These are phyloP conservation scores for Boletus vermiculosoides DNA, from an alignment of 768 basidiomycete species.

Conservation along the genomic window DNA sequence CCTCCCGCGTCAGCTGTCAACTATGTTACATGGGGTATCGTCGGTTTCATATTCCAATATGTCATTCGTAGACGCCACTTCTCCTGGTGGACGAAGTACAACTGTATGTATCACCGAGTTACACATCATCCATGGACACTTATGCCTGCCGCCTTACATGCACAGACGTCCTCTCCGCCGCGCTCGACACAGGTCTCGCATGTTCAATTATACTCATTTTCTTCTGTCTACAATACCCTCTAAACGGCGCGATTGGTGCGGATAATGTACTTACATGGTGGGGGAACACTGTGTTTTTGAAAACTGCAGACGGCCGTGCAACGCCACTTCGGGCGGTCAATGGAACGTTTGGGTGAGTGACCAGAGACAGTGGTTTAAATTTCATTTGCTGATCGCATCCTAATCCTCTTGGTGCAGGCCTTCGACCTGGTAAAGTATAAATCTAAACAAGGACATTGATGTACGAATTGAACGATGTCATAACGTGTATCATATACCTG, in stretches of 20 bases:
- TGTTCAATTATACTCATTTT: conserved; percentile 55
- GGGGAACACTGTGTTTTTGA: conserved; percentile 52
- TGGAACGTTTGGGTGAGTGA: conserved; percentile 31
- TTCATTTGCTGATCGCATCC: neutral
- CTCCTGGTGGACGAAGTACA: conserved; percentile 66
- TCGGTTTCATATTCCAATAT: conserved; percentile 68
- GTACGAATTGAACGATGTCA: neutral
- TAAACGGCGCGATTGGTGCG: conserved; percentile 56
- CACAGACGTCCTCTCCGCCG: conserved; percentile 64
- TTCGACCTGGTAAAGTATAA: conserved; percentile 11
- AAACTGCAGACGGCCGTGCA: conserved; percentile 31
- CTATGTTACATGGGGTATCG: conserved; percentile 66
- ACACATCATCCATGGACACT: neutral
- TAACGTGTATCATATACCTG: neutral
- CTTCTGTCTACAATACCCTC: conserved; percentile 63
- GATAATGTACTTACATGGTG: conserved; percentile 62
- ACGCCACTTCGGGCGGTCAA: conserved; percentile 13
- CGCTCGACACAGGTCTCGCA: conserved; percentile 68
- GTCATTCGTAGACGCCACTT: conserved; percentile 60
- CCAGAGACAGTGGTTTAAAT: neutral
- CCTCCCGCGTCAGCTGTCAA: conserved; percentile 66
- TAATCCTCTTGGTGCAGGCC: conserved; percentile 9
- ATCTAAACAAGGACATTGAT: neutral
- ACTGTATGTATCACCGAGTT: conserved; percentile 30
- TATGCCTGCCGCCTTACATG: neutral